Conservation (phyloP, 306 rosid species). For the Clitoria ternatea region DNA sequence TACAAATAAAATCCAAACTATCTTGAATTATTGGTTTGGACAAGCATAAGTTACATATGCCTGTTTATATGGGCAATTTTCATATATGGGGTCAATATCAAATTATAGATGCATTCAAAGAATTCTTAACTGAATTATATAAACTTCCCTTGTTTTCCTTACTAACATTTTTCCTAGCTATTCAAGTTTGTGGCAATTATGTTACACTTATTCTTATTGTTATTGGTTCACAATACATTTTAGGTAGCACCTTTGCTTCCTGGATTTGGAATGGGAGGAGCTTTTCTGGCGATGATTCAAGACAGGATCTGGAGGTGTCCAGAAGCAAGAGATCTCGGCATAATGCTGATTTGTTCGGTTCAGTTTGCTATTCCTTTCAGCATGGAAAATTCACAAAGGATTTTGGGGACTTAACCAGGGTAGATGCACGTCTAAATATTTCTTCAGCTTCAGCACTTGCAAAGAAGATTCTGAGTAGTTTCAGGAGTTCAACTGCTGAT, state of each 20-base stretch:
- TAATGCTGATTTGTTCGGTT: slow-evolving; percentile 61
- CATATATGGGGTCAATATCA: not conserved
- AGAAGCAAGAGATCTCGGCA: slow-evolving; percentile 30
- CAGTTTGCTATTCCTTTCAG: slow-evolving; percentile 71
- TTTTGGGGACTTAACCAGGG: slow-evolving; percentile 64
- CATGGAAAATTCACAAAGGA: slow-evolving; percentile 58
- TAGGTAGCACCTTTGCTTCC: slow-evolving; percentile 39
- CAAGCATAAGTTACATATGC: not conserved
- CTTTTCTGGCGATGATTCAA: slow-evolving; percentile 13
- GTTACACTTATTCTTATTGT: not conserved
- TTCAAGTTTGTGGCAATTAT: slow-evolving; percentile 12
- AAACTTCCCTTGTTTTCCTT: not conserved
- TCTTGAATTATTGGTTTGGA: not conserved
- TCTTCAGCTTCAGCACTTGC: slow-evolving; percentile 66
- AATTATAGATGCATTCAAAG: not conserved
- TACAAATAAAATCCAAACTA: not conserved
- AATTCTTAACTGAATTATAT: not conserved
- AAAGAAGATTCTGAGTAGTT: slow-evolving; percentile 51
- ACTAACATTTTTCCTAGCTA: not conserved
- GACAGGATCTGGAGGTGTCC: slow-evolving; percentile 26
- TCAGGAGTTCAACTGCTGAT: slow-evolving; percentile 38
- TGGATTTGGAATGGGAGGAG: slow-evolving; percentile 36
- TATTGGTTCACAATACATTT: slow-evolving; percentile 6
- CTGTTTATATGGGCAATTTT: not conserved
- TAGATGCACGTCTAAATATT: slow-evolving; percentile 79